phyloP scores from a whole-genome alignment of 805 yeast species.

The Cephaloascus albidus region DNA sequence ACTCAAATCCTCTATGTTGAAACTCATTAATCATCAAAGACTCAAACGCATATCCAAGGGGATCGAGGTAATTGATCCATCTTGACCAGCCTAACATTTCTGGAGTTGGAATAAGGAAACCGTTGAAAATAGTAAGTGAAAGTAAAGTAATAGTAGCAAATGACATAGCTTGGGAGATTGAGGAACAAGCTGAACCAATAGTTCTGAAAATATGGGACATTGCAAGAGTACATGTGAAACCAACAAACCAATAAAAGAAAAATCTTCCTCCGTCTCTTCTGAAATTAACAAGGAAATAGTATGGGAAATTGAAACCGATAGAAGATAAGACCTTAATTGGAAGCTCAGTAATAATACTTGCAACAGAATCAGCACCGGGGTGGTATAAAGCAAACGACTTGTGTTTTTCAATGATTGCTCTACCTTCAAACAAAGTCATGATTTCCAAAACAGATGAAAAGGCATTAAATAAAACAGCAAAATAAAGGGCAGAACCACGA shows the following conservation, averaged over 20 bases:
- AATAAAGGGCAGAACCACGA: constrained; percentile 60
- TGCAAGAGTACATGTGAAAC: constrained; percentile 30
- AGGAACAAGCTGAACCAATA: constrained; percentile 37
- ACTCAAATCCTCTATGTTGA: constrained; percentile 31
- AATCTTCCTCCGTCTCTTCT: constrained; percentile 43
- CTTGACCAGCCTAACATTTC: constrained; percentile 55
- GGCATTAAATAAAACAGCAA: constrained; percentile 55
- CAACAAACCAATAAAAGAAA: constrained; percentile 41
- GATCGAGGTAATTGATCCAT: constrained; percentile 56
- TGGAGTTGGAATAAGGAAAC: constrained; percentile 49
- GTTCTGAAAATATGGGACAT: constrained; percentile 51
- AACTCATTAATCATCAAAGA: constrained; percentile 52
- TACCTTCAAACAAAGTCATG: constrained; percentile 41
- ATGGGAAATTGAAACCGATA: constrained; percentile 36
- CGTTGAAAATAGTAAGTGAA: constrained; percentile 41
- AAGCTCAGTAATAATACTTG: constrained; percentile 49
- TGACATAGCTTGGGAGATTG: constrained; percentile 47
- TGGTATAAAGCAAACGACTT: constrained; percentile 46
- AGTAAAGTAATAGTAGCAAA: constrained; percentile 44
- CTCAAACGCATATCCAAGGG: constrained; percentile 49
- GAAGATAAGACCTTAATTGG: constrained; percentile 37
- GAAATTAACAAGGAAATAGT: constrained; percentile 45
- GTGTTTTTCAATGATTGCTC: constrained; percentile 52
- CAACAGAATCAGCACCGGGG: constrained; percentile 57
- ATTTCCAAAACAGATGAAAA: constrained; percentile 53